Evolutionary conservation across 306 rosid species (phyloP), one percentile per base, ranked within the genome.

Genomic region (Quercus mongolica): DNA sequence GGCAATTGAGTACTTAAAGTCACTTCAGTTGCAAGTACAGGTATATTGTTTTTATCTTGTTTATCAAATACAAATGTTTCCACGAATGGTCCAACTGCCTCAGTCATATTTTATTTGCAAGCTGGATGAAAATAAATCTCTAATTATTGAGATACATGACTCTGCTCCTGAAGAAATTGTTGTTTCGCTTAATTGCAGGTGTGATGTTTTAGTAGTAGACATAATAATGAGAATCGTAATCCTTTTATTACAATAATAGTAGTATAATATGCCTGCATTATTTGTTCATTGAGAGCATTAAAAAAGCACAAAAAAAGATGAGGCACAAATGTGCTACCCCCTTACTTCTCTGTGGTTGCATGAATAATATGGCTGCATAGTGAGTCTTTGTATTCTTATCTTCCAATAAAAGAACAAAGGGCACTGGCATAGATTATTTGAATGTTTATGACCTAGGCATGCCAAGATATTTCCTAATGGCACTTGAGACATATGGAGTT

Each of bases 11-110:
- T 91, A 94, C 88, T 85, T 94, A 80, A 94, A 91, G 81, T 87
- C 97, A 30, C 90, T 94, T 76, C 92, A 94, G 87, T 73, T 92
- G 51, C 97, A 91, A 88, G 89, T 94, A 56, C 97, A 94, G 97
- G 98, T 94, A 75, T 69, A 62, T 73, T 76, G 52, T 74, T 74
- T 49, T 17, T 35, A 51, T 74, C 69, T 72, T 21, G 35, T 54
- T 61, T 57, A 41, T 46, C 49, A 28, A 14, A 35, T 23, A 23
- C 25, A 20, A 25, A 46, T 71, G 75, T 15, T 41, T 71, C 30
- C 35, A 57, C 21, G 31, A 69, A 65, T 58, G 28, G 67, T 59
- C 69, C 57, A 59, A 25, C 21, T 54, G 38, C 38, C 65, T 9
- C 57, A 18, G 17, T 64, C 49, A 52, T 26, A 73, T 74, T 10